Evolutionary conservation across 2,329 filamentous ascomycete genomes (phyloP).

Genomic region (Stromatinia cepivora): DNA sequence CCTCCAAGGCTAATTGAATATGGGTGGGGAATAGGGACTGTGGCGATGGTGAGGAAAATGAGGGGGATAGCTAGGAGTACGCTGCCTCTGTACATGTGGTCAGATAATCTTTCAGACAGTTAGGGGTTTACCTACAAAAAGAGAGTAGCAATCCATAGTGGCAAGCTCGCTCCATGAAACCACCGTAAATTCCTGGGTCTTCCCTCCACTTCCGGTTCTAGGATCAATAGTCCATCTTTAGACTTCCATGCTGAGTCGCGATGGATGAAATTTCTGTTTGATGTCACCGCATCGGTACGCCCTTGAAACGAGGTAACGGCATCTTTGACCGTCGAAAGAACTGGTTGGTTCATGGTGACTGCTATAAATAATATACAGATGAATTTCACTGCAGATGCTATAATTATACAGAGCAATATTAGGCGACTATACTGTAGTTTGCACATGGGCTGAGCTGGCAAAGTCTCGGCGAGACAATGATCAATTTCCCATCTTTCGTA

Average conservation of each 20-base stretch:
- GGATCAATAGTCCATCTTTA: constrained; percentile 18
- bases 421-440: constrained; percentile 30
- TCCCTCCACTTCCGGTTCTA: constrained; percentile 11
- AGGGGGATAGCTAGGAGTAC: constrained; percentile 3
- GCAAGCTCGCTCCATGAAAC: constrained; percentile 29
- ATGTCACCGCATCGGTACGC: constrained; percentile 39
- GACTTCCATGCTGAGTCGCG: constrained; percentile 31
- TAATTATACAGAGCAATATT: background rate
- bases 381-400: constrained; percentile 3
- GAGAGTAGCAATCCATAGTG: constrained; percentile 26
- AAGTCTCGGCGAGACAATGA: constrained; percentile 30
- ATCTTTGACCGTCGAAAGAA: constrained; percentile 43
- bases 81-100: background rate
- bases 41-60: constrained; percentile 20
- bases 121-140: constrained; percentile 2
- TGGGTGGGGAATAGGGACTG: background rate
- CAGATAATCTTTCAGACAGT: background rate
- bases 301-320: constrained; percentile 43
- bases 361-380: background rate
- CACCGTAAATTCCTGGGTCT: constrained; percentile 22
- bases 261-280: constrained; percentile 32
- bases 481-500: constrained; percentile 30
- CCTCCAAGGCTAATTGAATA: constrained; percentile 5
- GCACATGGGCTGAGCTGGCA: constrained; percentile 27
- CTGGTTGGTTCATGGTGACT: constrained; percentile 29